phyloP scores from a whole-genome alignment of 768 basidiomycete species.

The Boletus rex-veris region DNA sequence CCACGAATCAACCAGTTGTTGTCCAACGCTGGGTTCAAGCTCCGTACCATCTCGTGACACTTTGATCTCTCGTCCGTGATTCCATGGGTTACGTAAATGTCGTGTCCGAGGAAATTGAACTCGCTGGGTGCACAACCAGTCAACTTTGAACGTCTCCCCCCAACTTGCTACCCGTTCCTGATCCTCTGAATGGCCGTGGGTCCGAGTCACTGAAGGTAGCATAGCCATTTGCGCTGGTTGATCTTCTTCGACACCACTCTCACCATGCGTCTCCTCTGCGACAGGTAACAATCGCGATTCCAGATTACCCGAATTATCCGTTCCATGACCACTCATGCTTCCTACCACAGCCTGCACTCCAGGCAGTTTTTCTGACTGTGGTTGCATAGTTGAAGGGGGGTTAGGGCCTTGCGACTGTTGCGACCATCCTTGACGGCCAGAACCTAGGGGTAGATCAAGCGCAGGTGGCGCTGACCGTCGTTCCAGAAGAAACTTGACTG shows the following conservation, averaged over 20 bases:
- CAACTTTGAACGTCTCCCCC: constrained; percentile 78
- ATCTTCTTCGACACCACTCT: constrained; percentile 17
- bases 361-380: constrained; percentile 40
- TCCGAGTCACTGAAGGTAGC: not conserved
- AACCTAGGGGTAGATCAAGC: constrained; percentile 34
- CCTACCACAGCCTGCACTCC: constrained; percentile 34
- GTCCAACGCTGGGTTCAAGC: constrained; percentile 75
- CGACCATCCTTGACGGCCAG: constrained; percentile 13
- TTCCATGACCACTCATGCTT: constrained; percentile 12
- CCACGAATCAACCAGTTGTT: constrained; percentile 71
- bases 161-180: constrained; percentile 39
- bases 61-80: constrained; percentile 77
- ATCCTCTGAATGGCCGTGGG: not conserved
- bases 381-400: constrained; percentile 14
- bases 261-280: constrained; percentile 18
- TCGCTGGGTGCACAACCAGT: constrained; percentile 73
- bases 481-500: not conserved
- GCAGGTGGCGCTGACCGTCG: constrained; percentile 52
- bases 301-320: constrained; percentile 13
- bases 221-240: not conserved
- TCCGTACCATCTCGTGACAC: constrained; percentile 91
- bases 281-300: constrained; percentile 17
- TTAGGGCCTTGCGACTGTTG: not conserved
- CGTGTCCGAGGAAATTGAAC: constrained; percentile 75
- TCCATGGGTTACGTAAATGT: constrained; percentile 90